Conservation (phyloP, 768 basidiomycete genomes). For the Mycena vitilis region DNA sequence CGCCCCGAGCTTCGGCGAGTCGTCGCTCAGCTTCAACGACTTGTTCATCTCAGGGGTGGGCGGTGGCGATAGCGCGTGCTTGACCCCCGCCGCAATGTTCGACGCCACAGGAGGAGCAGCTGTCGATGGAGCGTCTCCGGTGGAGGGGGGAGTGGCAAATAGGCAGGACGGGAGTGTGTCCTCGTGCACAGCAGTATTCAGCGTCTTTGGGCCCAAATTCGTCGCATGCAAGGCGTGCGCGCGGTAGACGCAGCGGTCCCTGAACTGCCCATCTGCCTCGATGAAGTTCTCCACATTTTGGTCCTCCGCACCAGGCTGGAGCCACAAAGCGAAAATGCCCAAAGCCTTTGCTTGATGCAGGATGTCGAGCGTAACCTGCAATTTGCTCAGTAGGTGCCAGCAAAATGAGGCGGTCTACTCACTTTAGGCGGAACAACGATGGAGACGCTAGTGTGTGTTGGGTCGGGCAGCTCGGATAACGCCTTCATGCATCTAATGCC, state of each 20-base stretch:
- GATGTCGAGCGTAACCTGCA: constrained; percentile 60
- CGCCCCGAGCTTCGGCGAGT: background rate
- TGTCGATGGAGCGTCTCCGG: background rate
- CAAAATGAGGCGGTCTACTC: constrained; percentile 6
- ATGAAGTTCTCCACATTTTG: constrained; percentile 59
- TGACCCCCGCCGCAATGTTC: constrained; percentile 20
- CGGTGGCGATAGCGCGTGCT: constrained; percentile 26
- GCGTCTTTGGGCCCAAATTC: background rate
- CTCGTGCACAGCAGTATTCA: background rate
- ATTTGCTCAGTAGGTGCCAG: background rate
- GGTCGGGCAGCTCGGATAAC: constrained; percentile 55
- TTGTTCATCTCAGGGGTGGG: constrained; percentile 27
- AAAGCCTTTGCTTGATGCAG: constrained; percentile 60
- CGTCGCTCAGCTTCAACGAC: constrained; percentile 23
- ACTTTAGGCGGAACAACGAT: constrained; percentile 66
- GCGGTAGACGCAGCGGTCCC: constrained; percentile 25
- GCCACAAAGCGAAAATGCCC: constrained; percentile 66
- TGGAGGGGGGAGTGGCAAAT: background rate
- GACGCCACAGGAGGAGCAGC: constrained; percentile 8
- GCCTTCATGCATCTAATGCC: constrained; percentile 54
- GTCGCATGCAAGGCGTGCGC: constrained; percentile 14
- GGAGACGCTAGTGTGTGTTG: constrained; percentile 61
- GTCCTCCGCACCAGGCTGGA: constrained; percentile 74
- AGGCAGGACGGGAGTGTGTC: constrained; percentile 12
- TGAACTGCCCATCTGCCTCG: constrained; percentile 48